Base-by-base conservation (phyloP, 495 filamentous ascomycete genomes). In the Lentithecium fluviatile region DNA sequence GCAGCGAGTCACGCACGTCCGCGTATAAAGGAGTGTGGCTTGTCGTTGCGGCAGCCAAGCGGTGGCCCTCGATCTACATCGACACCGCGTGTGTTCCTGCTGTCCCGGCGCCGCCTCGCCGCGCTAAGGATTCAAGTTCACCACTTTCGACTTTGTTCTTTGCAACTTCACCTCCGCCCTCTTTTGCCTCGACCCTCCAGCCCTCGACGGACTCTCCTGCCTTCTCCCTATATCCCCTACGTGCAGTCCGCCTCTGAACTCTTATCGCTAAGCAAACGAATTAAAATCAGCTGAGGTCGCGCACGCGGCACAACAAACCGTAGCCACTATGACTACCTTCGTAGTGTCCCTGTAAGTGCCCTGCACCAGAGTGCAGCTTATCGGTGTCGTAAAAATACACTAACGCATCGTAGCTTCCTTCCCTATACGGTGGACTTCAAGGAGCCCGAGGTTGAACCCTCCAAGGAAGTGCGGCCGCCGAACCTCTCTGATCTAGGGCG, bases 361-460 rank as follows among this genome's bases (percentile, higher is more conserved):
- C 34, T 13, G 13, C 40, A 15, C 4, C 3, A 6, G 5, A 15
- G 40, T 15, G 5, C 5, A 15, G 15, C 19, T 6, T 15, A 5
- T 15, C 40, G 15, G 15, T 43, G 13, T 43, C 15, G 13, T 20
- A 15, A 3, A 43, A 13, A 43, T 43, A 13, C 4, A 15, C 57
- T 57, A 19, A 62, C 49, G 25, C 43, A 19, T 6, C 40, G 52
- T 65, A 96, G 92, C 43, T 95, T 95, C 71, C 84, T 96, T 25
- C 92, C 92, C 6, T 89, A 95, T 69, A 97, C 92, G 2, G 78
- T 96, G 64, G 85, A 93, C 69, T 97, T 96, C 64, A 72, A 80
- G 59, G 60, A 69, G 58, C 67, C 62, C 54, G 40, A 43, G 4
- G 40, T 6, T 3, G 15, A 5, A 32, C 29, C 29, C 29, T 32